phyloP scores from a whole-genome alignment of 768 basidiomycete genomes.

The Rhizopogon sp. region DNA sequence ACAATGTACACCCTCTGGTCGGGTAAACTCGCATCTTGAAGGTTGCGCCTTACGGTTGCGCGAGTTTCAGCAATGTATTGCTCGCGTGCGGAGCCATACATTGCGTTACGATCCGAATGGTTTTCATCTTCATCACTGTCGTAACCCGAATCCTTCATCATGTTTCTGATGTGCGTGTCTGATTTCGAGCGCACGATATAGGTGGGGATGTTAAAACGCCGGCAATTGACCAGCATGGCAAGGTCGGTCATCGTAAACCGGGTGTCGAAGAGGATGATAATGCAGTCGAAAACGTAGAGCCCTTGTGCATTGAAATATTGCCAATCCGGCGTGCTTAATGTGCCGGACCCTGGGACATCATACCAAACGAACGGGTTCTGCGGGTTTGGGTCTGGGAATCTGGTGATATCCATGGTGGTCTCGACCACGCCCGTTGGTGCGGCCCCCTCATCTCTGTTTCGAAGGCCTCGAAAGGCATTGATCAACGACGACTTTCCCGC shows the following conservation, averaged over 20 bases:
- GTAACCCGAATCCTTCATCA: slow-evolving; percentile 8
- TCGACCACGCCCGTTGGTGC: slow-evolving; percentile 22
- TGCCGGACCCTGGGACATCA: slow-evolving; percentile 26
- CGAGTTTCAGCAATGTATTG: slow-evolving; percentile 17
- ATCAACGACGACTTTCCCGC: slow-evolving; percentile 28
- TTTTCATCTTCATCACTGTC: slow-evolving; percentile 12
- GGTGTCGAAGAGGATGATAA: slow-evolving; percentile 14
- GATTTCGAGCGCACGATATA: slow-evolving; percentile 16
- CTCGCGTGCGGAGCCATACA: slow-evolving; percentile 11
- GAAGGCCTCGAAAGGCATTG: slow-evolving; percentile 25
- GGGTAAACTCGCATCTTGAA: slow-evolving; percentile 12
- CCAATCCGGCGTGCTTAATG: slow-evolving; percentile 18
- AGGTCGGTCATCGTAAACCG: slow-evolving; percentile 13
- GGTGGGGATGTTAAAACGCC: slow-evolving; percentile 9
- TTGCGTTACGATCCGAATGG: neutral
- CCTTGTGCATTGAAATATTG: slow-evolving; percentile 25
- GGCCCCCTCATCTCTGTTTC: slow-evolving; percentile 14
- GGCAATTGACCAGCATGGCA: slow-evolving; percentile 11
- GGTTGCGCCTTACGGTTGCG: slow-evolving; percentile 8
- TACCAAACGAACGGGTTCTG: slow-evolving; percentile 21
- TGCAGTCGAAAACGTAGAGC: slow-evolving; percentile 15
- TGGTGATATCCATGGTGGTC: slow-evolving; percentile 14
- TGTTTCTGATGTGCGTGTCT: slow-evolving; percentile 11
- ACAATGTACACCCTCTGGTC: slow-evolving; percentile 19
- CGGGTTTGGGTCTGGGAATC: slow-evolving; percentile 20